phyloP scores from a whole-genome alignment of 176 grass and related monocot species.

The Rhynchospora tenuis region DNA sequence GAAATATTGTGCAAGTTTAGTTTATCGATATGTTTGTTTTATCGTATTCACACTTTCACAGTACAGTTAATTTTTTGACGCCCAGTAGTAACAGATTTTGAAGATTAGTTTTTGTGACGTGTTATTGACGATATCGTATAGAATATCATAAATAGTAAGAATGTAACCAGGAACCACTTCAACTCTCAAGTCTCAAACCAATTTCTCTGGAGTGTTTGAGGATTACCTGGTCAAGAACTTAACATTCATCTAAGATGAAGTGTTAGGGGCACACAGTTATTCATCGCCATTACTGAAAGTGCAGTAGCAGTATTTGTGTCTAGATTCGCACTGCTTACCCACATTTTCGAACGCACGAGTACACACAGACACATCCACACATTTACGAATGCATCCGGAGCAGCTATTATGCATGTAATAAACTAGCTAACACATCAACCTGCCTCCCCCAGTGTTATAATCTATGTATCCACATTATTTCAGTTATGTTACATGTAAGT shows the following conservation, averaged over 20 bases:
- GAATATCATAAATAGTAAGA: too few relatives aligned
- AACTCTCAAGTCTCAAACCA: background rate
- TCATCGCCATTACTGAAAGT: background rate
- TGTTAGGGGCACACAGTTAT: background rate
- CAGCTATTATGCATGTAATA: constrained; percentile 1
- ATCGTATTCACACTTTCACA: too few relatives aligned
- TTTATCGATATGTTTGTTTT: too few relatives aligned
- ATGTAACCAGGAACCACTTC: background rate
- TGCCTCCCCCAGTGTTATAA: constrained; percentile 1
- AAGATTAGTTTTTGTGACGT: too few relatives aligned
- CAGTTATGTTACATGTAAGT: constrained; percentile 26
- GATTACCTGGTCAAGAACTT: background rate
- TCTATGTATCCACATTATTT: background rate
- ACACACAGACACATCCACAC: background rate
- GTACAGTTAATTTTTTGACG: too few relatives aligned
- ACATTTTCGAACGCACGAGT: background rate
- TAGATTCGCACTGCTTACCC: background rate
- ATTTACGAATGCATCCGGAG: background rate
- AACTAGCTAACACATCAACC: background rate
- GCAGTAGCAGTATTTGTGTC: background rate
- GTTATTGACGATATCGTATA: too few relatives aligned
- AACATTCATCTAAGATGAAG: background rate
- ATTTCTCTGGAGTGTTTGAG: background rate
- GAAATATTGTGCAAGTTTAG: too few relatives aligned
- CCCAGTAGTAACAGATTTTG: too few relatives aligned